A percentile compares a stretch with the other conserved stretches of the same genome.
These are phyloP conservation scores for Aspergillus niger DNA, from an alignment of 2,329 filamentous ascomycete genomes.

Conservation along the genomic window DNA sequence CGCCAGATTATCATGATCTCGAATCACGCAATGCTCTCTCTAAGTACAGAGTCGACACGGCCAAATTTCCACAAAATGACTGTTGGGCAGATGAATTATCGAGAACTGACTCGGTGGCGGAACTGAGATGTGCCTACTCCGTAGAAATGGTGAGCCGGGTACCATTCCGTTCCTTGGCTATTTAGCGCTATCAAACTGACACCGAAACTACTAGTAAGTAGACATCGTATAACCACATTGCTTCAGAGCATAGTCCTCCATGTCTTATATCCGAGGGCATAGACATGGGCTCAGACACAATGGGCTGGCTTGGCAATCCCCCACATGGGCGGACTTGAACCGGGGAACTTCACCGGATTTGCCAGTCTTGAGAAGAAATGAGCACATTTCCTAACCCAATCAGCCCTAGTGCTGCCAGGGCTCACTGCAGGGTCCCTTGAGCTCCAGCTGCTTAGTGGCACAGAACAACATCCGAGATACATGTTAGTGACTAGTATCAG, in stretches of 20 bases:
- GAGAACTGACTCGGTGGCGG: too few relatives aligned
- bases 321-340: not conserved
- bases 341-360: constrained; percentile 5
- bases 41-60: too few relatives aligned
- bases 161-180: too few relatives aligned
- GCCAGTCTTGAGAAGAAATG: constrained; percentile 31
- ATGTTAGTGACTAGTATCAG: not conserved
- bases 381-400: constrained; percentile 32
- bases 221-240: too few relatives aligned
- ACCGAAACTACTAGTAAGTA: too few relatives aligned
- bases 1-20: too few relatives aligned
- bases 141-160: too few relatives aligned
- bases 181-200: too few relatives aligned
- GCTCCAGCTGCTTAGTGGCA: not conserved
- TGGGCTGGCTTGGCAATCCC: not conserved
- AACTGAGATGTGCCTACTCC: too few relatives aligned
- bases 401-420: constrained; percentile 10
- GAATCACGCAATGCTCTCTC: too few relatives aligned
- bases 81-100: too few relatives aligned
- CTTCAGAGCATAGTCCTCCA: not conserved
- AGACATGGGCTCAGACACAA: not conserved
- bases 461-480: not conserved
- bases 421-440: not conserved
- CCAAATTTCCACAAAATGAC: too few relatives aligned
- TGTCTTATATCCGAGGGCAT: not conserved